Conservation (phyloP, 1,139 yeast genomes). For the Lodderomyces orthopsilosis region DNA sequence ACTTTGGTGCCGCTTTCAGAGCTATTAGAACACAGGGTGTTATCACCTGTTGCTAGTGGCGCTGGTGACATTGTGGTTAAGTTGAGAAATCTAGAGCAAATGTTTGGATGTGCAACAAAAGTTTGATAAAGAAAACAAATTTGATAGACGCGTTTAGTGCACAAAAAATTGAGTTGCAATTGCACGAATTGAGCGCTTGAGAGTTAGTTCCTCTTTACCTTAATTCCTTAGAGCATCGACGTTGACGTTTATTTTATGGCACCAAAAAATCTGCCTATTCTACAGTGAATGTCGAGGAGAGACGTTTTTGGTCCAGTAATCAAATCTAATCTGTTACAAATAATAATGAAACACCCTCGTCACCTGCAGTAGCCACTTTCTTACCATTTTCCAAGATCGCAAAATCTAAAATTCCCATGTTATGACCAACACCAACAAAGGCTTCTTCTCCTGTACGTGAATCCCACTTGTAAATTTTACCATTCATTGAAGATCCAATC, state of each 20-base stretch:
- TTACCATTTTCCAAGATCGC: constrained; percentile 60
- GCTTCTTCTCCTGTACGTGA: constrained; percentile 76
- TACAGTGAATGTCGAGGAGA: no score
- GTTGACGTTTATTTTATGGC: no score
- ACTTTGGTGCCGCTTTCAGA: constrained; percentile 5
- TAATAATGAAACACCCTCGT: constrained; percentile 88
- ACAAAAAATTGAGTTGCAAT: no score
- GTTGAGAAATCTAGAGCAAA: no score
- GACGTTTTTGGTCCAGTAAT: no score
- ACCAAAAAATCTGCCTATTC: no score
- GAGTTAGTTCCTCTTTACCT: no score
- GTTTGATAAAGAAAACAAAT: no score
- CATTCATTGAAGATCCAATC: constrained; percentile 78
- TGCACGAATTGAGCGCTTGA: no score
- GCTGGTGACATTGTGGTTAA: constrained; percentile 4
- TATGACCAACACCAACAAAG: constrained; percentile 85
- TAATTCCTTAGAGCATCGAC: no score
- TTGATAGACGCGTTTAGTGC: no score
- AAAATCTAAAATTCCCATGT: constrained; percentile 89
- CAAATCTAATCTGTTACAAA: constrained; percentile 29
- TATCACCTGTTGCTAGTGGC: not conserved
- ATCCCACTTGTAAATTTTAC: constrained; percentile 84
- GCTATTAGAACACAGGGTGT: not conserved
- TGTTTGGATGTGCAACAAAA: no score
- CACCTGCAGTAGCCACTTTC: constrained; percentile 91